Conservation (phyloP, 176 grass and related monocot species). For the Elymus sibiricus region DNA sequence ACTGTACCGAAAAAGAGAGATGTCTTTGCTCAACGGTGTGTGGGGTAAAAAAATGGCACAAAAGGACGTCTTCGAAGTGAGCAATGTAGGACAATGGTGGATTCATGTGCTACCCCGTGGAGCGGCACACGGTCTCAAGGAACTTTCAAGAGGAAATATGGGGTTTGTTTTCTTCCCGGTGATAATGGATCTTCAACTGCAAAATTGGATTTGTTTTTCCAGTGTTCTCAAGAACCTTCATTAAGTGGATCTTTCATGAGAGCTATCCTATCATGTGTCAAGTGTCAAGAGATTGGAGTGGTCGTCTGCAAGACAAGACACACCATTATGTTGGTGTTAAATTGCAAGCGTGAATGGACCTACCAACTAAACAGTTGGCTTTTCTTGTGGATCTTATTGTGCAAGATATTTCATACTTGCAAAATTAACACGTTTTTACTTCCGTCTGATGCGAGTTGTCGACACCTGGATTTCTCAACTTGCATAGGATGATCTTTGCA, state of each 20-base stretch:
- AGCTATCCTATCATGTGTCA: background rate
- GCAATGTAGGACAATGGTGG: background rate
- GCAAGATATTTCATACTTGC: background rate
- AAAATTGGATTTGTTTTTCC: background rate
- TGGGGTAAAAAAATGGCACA: background rate
- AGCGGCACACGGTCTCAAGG: background rate
- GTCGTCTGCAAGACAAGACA: background rate
- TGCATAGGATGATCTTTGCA: background rate
- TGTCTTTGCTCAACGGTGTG: background rate
- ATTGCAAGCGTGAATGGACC: background rate
- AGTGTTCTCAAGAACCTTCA: background rate
- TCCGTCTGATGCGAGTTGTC: accelerated
- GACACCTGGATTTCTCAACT: too few species aligned
- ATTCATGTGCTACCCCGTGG: background rate
- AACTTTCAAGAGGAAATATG: background rate
- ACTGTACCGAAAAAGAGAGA: too few species aligned
- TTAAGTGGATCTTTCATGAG: background rate
- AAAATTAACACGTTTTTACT: background rate
- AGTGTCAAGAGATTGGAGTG: background rate
- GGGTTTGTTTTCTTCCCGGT: background rate
- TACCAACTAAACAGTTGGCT: background rate
- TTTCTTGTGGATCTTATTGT: background rate
- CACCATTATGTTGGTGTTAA: background rate
- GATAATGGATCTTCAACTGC: background rate
- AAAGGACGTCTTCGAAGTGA: background rate